Conservation (phyloP, 306 rosid species). For the Dryas octopetala region DNA sequence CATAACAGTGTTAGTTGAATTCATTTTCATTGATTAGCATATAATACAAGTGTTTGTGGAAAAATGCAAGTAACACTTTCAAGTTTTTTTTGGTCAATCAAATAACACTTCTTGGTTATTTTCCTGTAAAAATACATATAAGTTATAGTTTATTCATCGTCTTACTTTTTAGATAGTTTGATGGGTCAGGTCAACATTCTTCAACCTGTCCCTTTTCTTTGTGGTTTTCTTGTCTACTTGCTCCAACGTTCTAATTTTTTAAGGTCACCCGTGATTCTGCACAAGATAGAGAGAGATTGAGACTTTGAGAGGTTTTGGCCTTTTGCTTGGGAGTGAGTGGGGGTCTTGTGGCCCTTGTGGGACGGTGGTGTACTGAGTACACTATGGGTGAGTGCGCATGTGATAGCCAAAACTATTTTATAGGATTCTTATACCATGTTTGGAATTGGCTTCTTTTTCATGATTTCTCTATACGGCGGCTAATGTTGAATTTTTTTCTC, state of each 20-base stretch:
- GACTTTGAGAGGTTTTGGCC: background rate
- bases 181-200: conserved; percentile 18
- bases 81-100: background rate
- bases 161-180: background rate
- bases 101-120: background rate
- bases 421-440: background rate
- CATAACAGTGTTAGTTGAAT: background rate
- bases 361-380: conserved; percentile 41
- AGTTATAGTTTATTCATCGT: background rate
- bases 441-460: background rate
- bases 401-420: conserved; percentile 11
- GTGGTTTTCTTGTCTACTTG: conserved; percentile 22
- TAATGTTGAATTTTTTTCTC: no score
- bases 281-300: background rate
- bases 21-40: background rate
- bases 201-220: background rate
- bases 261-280: conserved; percentile 36
- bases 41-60: background rate
- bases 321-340: background rate
- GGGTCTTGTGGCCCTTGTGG: conserved; percentile 15
- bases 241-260: conserved; percentile 45
- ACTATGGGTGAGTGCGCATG: conserved; percentile 33
- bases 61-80: background rate
- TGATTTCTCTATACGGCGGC: background rate
- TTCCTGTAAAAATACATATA: conserved; percentile 6